Percentiles rank a stretch among this genome's conserved stretches.
phyloP scores from a whole-genome alignment of 2,329 filamentous ascomycete species.

The Phyllosticta ampelicida region DNA sequence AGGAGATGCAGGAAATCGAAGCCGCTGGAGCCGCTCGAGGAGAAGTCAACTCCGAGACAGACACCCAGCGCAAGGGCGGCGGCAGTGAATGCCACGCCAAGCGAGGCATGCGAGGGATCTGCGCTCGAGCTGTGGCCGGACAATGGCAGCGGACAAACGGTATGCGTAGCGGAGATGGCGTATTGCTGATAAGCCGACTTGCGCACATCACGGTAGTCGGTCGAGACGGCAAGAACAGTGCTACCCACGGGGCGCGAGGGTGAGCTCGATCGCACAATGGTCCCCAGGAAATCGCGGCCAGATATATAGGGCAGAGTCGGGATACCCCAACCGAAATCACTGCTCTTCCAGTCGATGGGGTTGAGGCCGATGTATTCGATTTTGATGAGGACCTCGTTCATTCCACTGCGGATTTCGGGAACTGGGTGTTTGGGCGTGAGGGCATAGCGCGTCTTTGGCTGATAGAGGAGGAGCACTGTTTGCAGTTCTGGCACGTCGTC shows the following conservation, averaged over 20 bases:
- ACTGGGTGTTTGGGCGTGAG: conserved; percentile 2
- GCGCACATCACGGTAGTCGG: conserved; percentile 61
- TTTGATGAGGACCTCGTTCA: conserved; percentile 51
- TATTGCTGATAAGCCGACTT: conserved; percentile 66
- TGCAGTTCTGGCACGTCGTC: conserved; percentile 1
- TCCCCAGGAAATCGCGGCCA: conserved; percentile 58
- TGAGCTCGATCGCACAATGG: conserved; percentile 40
- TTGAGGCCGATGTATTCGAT: conserved; percentile 58
- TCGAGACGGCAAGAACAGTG: conserved; percentile 52
- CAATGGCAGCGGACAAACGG: conserved; percentile 50
- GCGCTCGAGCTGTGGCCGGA: no score
- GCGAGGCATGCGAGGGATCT: conserved; percentile 46
- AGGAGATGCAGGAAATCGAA: conserved; percentile 50
- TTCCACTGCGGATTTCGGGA: background rate
- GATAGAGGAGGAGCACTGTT: conserved; percentile 5
- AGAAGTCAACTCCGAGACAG: conserved; percentile 59
- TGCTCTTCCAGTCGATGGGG: conserved; percentile 62
- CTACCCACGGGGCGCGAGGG: background rate
- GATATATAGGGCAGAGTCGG: conserved; percentile 58
- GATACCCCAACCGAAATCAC: conserved; percentile 58
- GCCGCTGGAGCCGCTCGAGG: conserved; percentile 34
- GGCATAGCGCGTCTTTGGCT: conserved; percentile 3
- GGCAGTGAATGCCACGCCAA: conserved; percentile 63
- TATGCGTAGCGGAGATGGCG: conserved; percentile 53
- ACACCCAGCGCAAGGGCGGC: conserved; percentile 56